Conservation (phyloP, 345 rosid species). For the Dipteronia sinensis region DNA sequence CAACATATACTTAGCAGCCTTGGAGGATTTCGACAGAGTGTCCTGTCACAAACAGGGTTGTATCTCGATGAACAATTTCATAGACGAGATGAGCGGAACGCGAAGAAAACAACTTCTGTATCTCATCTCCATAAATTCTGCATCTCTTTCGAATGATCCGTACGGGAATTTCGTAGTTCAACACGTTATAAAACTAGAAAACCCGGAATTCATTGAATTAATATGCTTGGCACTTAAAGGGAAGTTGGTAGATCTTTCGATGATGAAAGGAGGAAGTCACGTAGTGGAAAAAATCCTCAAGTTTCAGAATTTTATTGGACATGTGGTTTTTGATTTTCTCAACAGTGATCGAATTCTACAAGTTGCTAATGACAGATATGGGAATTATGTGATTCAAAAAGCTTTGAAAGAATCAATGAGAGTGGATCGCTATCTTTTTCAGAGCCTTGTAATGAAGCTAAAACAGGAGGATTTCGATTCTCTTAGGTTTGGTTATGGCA, state of each 20-base stretch:
- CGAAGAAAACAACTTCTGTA: slow-evolving; percentile 13
- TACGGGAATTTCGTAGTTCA: slow-evolving; percentile 36
- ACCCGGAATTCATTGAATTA: slow-evolving; percentile 1
- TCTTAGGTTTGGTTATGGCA: slow-evolving; percentile 25
- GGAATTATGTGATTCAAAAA: slow-evolving; percentile 40
- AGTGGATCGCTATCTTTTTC: not conserved
- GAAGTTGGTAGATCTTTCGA: slow-evolving; percentile 9
- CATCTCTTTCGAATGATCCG: not conserved
- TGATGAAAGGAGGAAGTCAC: slow-evolving; percentile 31
- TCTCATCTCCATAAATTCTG: not conserved
- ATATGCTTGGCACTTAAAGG: slow-evolving; percentile 10
- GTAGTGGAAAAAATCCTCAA: slow-evolving; percentile 29
- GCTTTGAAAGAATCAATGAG: slow-evolving; percentile 27
- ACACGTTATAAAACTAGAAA: slow-evolving; percentile 22
- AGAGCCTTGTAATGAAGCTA: slow-evolving; percentile 14
- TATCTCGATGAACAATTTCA: slow-evolving; percentile 19
- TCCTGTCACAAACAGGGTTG: slow-evolving; percentile 20
- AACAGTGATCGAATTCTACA: not conserved
- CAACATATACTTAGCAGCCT: not conserved
- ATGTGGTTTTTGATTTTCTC: slow-evolving; percentile 19
- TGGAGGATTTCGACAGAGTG: too few species aligned
- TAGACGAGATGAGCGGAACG: slow-evolving; percentile 20
- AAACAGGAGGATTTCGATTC: not conserved
- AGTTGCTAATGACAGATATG: slow-evolving; percentile 22
- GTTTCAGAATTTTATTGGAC: not conserved